Percentiles rank a stretch among this genome's conserved stretches.
Evolutionary conservation across 2,329 filamentous ascomycete species (phyloP).

Genomic region (Monilinia fructicola): DNA sequence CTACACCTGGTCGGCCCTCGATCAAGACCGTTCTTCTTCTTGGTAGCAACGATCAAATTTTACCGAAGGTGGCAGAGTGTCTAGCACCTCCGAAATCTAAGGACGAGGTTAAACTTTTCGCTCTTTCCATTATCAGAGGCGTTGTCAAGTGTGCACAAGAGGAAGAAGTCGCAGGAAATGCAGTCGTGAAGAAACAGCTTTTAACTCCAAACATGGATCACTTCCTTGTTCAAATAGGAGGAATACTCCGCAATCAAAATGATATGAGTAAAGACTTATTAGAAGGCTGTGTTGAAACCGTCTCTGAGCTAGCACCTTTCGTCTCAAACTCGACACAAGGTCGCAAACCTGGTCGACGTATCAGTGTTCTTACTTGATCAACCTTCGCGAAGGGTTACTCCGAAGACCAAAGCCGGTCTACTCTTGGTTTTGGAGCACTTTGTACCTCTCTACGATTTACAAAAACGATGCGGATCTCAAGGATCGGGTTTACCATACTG

Average conservation of each 20-base stretch:
- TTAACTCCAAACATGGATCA: slow-evolving; percentile 57
- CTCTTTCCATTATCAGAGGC: slow-evolving; percentile 72
- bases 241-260: slow-evolving; percentile 59
- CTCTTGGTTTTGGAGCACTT: slow-evolving; percentile 80
- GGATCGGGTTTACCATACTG: slow-evolving; percentile 66
- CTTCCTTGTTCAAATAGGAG: slow-evolving; percentile 66
- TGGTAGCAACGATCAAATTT: slow-evolving; percentile 55
- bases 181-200: slow-evolving; percentile 55
- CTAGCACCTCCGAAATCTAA: slow-evolving; percentile 72
- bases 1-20: slow-evolving; percentile 73
- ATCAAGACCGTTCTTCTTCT: slow-evolving; percentile 68
- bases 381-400: slow-evolving; percentile 78
- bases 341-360: slow-evolving; percentile 74
- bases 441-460: slow-evolving; percentile 61
- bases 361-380: slow-evolving; percentile 80
- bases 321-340: slow-evolving; percentile 68
- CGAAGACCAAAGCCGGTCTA: slow-evolving; percentile 78
- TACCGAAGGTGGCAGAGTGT: slow-evolving; percentile 71
- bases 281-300: slow-evolving; percentile 73
- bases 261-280: slow-evolving; percentile 70
- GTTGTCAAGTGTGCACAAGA: slow-evolving; percentile 61
- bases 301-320: slow-evolving; percentile 73
- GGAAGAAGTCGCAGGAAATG: slow-evolving; percentile 50
- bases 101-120: slow-evolving; percentile 81
- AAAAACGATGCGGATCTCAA: slow-evolving; percentile 58